These are phyloP conservation scores for Eimeria sp. DNA, from an alignment of 169 alveolate species.

Conservation along the genomic window DNA sequence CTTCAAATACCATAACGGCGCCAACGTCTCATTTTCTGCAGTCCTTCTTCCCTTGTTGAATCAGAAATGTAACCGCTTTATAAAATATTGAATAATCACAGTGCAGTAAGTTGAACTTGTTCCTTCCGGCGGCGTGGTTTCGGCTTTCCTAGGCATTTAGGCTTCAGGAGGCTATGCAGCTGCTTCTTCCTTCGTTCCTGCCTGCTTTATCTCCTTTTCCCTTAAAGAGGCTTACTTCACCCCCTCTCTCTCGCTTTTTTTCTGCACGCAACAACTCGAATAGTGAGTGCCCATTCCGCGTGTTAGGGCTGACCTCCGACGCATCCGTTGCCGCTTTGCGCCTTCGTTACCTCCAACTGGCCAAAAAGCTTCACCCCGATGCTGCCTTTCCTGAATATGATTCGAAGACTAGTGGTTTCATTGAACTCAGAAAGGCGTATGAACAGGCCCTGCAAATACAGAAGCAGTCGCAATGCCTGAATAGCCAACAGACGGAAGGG, in stretches of 20 bases:
- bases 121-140: not conserved
- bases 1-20: not conserved
- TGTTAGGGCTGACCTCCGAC: slow-evolving; percentile 8
- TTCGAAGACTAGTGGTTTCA: not conserved
- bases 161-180: slow-evolving; percentile 18
- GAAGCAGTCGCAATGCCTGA: not conserved
- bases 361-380: slow-evolving; percentile 40
- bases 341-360: slow-evolving; percentile 1
- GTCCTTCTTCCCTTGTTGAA: not conserved
- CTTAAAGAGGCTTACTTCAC: not conserved
- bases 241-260: not conserved
- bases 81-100: no score
- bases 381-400: not conserved
- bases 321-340: slow-evolving; percentile 5
- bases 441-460: not conserved
- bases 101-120: not conserved
- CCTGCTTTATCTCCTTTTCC: not conserved
- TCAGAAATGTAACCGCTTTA: not conserved
- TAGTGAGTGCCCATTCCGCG: slow-evolving; percentile 8
- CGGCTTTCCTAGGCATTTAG: not conserved
- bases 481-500: not conserved
- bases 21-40: not conserved
- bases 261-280: not conserved
- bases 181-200: not conserved
- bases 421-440: slow-evolving; percentile 24